Percentiles rank a stretch among this genome's conserved stretches.
phyloP scores from a whole-genome alignment of 208 protist species.

The Acanthamoeba sp. region DNA sequence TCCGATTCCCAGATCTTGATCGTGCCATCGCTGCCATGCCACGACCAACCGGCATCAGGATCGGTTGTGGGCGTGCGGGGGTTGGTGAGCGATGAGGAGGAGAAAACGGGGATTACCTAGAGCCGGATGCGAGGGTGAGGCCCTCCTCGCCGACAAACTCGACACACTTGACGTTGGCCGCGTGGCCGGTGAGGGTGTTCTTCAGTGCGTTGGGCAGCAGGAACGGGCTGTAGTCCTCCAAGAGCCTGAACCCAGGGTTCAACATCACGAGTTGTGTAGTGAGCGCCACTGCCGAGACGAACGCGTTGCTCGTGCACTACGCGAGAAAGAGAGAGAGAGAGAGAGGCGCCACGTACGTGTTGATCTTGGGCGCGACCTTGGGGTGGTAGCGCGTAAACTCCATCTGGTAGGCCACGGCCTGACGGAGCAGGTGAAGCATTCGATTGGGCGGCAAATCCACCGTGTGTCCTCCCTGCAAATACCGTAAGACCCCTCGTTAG shows the following conservation, averaged over 20 bases:
- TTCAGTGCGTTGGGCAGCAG: slow-evolving; percentile 86
- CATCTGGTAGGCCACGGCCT: slow-evolving; percentile 90
- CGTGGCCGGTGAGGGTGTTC: slow-evolving; percentile 81
- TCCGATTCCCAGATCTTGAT: slow-evolving; percentile 88
- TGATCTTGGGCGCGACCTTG: slow-evolving; percentile 86
- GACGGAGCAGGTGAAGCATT: slow-evolving; percentile 83
- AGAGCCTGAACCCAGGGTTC: slow-evolving; percentile 13
- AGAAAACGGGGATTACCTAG: too few relatives aligned
- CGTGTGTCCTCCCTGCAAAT: slow-evolving; percentile 8
- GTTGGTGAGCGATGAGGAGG: too few relatives aligned
- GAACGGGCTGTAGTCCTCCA: slow-evolving; percentile 87
- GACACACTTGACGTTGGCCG: slow-evolving; percentile 88
- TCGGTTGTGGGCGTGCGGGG: too few relatives aligned
- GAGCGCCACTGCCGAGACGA: too few relatives aligned
- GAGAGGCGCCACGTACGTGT: slow-evolving; percentile 52
- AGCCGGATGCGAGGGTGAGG: slow-evolving; percentile 80
- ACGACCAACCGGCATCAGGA: too few relatives aligned
- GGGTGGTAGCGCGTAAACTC: slow-evolving; percentile 89
- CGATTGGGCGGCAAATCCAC: slow-evolving; percentile 60
- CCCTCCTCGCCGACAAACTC: slow-evolving; percentile 87
- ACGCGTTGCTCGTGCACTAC: too few relatives aligned
- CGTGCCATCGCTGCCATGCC: slow-evolving; percentile 83
- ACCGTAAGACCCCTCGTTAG: too few relatives aligned
- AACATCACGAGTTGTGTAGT: too few relatives aligned
- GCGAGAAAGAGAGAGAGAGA: too few relatives aligned